A percentile compares a stretch with the other conserved stretches of the same genome.
Evolutionary conservation across 23 red algal species (phyloP).

Genomic region (Agarophyton chilense): DNA sequence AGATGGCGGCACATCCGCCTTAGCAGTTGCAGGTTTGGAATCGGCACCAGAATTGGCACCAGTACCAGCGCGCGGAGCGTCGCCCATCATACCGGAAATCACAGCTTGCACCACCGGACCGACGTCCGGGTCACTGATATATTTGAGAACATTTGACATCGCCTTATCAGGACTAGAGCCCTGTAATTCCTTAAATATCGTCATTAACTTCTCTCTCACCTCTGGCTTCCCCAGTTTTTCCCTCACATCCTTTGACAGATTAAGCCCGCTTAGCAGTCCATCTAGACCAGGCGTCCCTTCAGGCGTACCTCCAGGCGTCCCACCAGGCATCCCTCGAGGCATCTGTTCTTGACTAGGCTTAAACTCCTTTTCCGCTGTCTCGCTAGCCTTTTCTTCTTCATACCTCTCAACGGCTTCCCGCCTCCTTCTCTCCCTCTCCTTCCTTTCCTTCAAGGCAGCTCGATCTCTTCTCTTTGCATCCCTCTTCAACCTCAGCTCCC

Average conservation of each 20-base stretch:
- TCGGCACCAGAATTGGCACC: neutral
- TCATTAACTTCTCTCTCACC: slow-evolving; percentile 43
- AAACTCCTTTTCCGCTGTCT: neutral
- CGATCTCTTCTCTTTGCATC: slow-evolving; percentile 37
- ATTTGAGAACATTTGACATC: slow-evolving; percentile 34
- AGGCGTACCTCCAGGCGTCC: neutral
- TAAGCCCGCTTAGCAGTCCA: slow-evolving; percentile 21
- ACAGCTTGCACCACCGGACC: slow-evolving; percentile 54
- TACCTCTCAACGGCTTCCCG: slow-evolving; percentile 22
- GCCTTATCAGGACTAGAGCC: slow-evolving; percentile 15
- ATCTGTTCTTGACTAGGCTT: neutral
- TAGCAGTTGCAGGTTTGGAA: neutral
- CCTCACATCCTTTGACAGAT: slow-evolving; percentile 36
- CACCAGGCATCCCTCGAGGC: neutral
- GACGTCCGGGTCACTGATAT: slow-evolving; percentile 67
- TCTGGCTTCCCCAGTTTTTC: slow-evolving; percentile 66
- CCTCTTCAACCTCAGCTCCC: slow-evolving; percentile 41
- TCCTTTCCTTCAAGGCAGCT: slow-evolving; percentile 15
- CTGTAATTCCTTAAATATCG: slow-evolving; percentile 41
- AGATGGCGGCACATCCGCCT: neutral
- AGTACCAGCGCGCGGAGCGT: neutral
- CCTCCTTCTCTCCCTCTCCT: slow-evolving; percentile 18
- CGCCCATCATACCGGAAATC: slow-evolving; percentile 52
- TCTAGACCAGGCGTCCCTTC: neutral
- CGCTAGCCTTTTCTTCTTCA: slow-evolving; percentile 48